Conservation (phyloP, 306 rosid species). For the Trifolium repens region DNA sequence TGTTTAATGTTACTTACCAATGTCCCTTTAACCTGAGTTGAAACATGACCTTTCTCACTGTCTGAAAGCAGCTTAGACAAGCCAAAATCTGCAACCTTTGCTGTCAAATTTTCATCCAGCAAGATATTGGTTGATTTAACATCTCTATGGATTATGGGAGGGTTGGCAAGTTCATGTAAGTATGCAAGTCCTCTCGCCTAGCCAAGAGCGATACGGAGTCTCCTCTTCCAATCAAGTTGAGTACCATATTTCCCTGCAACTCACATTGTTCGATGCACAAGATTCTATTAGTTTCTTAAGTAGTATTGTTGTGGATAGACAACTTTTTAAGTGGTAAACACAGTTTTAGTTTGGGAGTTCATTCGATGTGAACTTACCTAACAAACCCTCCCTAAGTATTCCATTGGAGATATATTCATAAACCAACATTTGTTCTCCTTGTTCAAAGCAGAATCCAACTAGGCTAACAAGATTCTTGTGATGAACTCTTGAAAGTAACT, state of each 20-base stretch:
- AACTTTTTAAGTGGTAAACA: not conserved
- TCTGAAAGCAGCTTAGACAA: slow-evolving; percentile 83
- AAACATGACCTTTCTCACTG: slow-evolving; percentile 80
- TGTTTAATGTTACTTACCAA: slow-evolving; percentile 57
- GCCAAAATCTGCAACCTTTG: slow-evolving; percentile 98
- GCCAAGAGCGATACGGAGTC: slow-evolving; percentile 91
- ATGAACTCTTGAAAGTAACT: slow-evolving; percentile 95
- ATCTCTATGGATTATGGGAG: slow-evolving; percentile 96
- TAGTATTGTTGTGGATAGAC: not conserved
- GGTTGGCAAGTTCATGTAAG: slow-evolving; percentile 93
- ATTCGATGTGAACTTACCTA: slow-evolving; percentile 54
- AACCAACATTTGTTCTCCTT: slow-evolving; percentile 93
- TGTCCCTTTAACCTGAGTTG: slow-evolving; percentile 97
- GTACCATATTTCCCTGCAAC: slow-evolving; percentile 73
- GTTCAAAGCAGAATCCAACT: slow-evolving; percentile 92
- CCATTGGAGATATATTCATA: slow-evolving; percentile 90
- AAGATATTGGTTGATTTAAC: slow-evolving; percentile 83
- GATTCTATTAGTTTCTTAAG: slow-evolving; percentile 24
- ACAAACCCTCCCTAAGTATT: slow-evolving; percentile 75
- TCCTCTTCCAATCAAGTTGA: slow-evolving; percentile 93
- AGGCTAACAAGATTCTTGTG: slow-evolving; percentile 98
- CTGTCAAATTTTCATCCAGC: slow-evolving; percentile 77
- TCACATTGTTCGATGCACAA: slow-evolving; percentile 32
- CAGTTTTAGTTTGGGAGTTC: slow-evolving; percentile 4
- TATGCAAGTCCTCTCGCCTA: slow-evolving; percentile 96